Evolutionary conservation across 1,139 yeast species (phyloP), one percentile per base, ranked within the genome.

Genomic region (Taphrina sp.): DNA sequence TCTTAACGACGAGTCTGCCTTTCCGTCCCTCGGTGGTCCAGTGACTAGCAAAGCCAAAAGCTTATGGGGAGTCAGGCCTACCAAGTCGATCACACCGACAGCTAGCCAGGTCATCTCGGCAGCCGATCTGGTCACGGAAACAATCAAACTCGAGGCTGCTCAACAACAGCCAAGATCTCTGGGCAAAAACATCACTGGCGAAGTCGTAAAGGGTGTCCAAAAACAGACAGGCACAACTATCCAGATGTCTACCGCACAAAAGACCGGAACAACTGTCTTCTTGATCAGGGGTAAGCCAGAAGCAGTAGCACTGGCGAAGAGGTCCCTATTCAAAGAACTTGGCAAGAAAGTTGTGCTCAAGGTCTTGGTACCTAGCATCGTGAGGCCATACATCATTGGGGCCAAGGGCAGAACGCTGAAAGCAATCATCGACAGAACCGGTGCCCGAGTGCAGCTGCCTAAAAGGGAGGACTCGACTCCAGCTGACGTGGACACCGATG

Each of bases 301-400:
- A 23, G 80, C 80, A 59, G 94, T 89, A 57, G 77, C 75, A 60
- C 72, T 72, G 45, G 96, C 95, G 60, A 83, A 82, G 70, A 77
- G 89, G 61, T 85, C 85, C 63, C 78, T 94, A 57, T 78, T 85
- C 61, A 82, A 81, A 66, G 85, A 81, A 64, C 77, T 92, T 67
- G 83, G 95, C 36, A 84, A 84, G 23, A 67, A 65, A 61, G 64
- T 86, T 56, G 73, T 73, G 14, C 72, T 79, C 51, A 70, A 75
- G 38, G 78, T 92, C 67, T 70, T 75, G 44, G 80, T 92, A 58
- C 97, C 98, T 37, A 79, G 92, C 24, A 79, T 80, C 63, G 78
- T 88, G 56, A 81, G 95, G 69, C 78, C 95, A 2, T 78, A 80
- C 58, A 80, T 94, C 61, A 89, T 94, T 71, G 99, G 99, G 58